Evolutionary conservation across 164 flowering plant species (phyloP), one percentile per base, ranked within the genome.

Genomic region (Aristolochia contorta): DNA sequence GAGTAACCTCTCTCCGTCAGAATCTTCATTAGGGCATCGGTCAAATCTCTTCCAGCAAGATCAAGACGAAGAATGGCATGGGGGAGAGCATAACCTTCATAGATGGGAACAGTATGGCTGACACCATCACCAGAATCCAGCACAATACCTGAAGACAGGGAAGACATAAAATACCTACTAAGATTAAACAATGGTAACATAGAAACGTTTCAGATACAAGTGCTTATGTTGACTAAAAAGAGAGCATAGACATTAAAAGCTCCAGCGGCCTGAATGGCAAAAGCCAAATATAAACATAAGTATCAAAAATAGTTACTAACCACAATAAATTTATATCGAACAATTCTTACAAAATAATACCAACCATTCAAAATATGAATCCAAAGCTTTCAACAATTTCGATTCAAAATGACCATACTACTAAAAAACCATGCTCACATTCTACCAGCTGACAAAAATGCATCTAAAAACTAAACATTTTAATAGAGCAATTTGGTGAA

Each of bases 51-150:
- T 2, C 68, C 68, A 58, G 68, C 68, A 37, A 65, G 62, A 50
- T 65, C 68, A 53, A 65, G 62, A 33, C 68, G 62, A 47, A 65
- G 68, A 43, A 67, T 60, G 43, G 64, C 69, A 60, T 67, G 70
- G 30, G 70, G 70, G 48, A 67, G 65, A 0, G 61, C 70, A 67
- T 67, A 61, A 12, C 70, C 70, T 49, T 67, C 70, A 56, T 67
- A 67, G 16, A 67, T 67, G 16, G 70, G 70, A 30, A 67, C 70
- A 12, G 70, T 67, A 47, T 67, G 70, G 56, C 70, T 67, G 25
- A 67, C 70, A 27, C 70, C 70, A 56, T 67, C 65, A 47, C 70
- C 70, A 50, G 76, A 57, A 65, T 51, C 70, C 68, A 65, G 63
- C 25, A 47, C 64, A 73, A 61, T 64, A 68, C 78, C 32, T 59